These are phyloP conservation scores for Scheffersomyces titani DNA, from an alignment of 1,139 yeast genomes.

Conservation along the genomic window DNA sequence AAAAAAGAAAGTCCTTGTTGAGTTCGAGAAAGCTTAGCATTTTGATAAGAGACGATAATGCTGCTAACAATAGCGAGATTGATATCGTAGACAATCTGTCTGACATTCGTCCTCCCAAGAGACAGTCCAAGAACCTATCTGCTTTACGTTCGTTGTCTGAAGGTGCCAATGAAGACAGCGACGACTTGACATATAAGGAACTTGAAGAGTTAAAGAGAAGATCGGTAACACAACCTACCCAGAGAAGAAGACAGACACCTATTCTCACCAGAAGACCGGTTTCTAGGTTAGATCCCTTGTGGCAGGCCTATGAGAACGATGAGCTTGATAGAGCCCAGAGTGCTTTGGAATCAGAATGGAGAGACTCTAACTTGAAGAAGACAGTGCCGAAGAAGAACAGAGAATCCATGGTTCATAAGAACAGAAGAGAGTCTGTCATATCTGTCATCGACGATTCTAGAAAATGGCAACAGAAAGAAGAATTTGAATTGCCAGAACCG, in stretches of 20 bases:
- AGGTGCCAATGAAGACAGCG: slow-evolving; percentile 23
- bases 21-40: slow-evolving; percentile 45
- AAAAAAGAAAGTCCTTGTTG: slow-evolving; percentile 44
- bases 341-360: slow-evolving; percentile 41
- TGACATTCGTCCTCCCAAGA: slow-evolving; percentile 39
- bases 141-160: slow-evolving; percentile 42
- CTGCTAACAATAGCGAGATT: slow-evolving; percentile 33
- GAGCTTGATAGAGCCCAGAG: slow-evolving; percentile 49
- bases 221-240: slow-evolving; percentile 47
- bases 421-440: slow-evolving; percentile 12
- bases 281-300: slow-evolving; percentile 68
- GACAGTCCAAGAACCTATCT: slow-evolving; percentile 29
- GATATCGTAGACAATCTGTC: slow-evolving; percentile 24
- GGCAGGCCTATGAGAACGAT: slow-evolving; percentile 50
- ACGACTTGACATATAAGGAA: slow-evolving; percentile 42
- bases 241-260: slow-evolving; percentile 43
- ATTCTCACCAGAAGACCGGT: slow-evolving; percentile 59
- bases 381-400: slow-evolving; percentile 27
- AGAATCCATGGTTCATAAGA: slow-evolving; percentile 35
- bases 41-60: slow-evolving; percentile 26
- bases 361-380: slow-evolving; percentile 17
- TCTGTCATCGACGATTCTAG: slow-evolving; percentile 26
- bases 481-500: slow-evolving; percentile 42
- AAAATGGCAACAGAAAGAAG: slow-evolving; percentile 4
- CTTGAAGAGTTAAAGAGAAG: slow-evolving; percentile 47